phyloP scores from a whole-genome alignment of 768 basidiomycete genomes.

The Leccinum uliginosum region DNA sequence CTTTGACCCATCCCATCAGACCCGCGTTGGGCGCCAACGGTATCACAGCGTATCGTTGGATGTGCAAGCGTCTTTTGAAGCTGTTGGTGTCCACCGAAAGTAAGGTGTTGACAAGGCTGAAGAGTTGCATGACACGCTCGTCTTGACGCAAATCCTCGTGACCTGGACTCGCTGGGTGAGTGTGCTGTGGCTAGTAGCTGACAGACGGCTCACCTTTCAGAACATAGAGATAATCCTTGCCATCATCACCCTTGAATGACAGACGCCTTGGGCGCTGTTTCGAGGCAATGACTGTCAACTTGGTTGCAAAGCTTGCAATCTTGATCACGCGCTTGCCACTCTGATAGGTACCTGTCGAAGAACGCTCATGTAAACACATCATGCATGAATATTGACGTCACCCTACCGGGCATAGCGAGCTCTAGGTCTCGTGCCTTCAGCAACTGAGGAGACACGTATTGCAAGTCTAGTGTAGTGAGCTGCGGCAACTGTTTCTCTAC shows the following conservation, averaged over 20 bases:
- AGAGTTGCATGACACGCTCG: conserved; percentile 98
- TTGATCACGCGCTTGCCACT: conserved; percentile 78
- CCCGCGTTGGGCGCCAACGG: conserved; percentile 96
- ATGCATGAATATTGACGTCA: background rate
- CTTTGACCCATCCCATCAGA: conserved; percentile 91
- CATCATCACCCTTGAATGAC: conserved; percentile 84
- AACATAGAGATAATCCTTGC: conserved; percentile 85
- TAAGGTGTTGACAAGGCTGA: conserved; percentile 93
- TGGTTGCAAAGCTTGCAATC: conserved; percentile 82
- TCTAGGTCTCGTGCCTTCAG: conserved; percentile 87
- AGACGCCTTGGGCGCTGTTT: conserved; percentile 94
- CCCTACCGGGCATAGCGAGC: conserved; percentile 87
- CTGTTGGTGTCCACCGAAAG: conserved; percentile 90
- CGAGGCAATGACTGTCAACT: conserved; percentile 89
- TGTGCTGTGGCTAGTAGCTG: background rate
- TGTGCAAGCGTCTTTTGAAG: conserved; percentile 93
- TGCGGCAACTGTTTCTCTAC: conserved; percentile 91
- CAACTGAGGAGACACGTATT: conserved; percentile 94
- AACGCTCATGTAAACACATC: background rate
- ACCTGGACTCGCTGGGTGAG: conserved; percentile 42
- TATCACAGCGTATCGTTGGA: conserved; percentile 89
- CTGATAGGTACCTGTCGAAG: conserved; percentile 76
- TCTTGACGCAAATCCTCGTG: conserved; percentile 99
- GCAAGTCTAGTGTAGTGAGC: conserved; percentile 85
- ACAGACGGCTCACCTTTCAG: conserved; percentile 65